Evolutionary conservation across 2,329 filamentous ascomycete species (phyloP).

Genomic region (Cercospora sp.): DNA sequence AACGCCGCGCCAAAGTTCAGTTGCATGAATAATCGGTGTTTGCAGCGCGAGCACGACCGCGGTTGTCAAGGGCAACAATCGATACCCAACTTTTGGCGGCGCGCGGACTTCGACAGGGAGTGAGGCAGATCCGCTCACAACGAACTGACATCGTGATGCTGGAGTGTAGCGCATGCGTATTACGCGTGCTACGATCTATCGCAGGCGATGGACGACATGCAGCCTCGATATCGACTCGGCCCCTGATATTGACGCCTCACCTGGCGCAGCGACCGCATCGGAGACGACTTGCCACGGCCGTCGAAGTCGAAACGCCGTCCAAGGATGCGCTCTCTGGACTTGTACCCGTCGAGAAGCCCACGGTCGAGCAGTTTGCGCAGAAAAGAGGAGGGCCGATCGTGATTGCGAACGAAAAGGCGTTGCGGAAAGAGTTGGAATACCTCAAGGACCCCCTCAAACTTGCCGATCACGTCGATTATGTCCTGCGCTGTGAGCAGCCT

Average conservation of each 20-base stretch:
- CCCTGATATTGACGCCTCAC: constrained; percentile 31
- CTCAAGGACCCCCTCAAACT: constrained; percentile 72
- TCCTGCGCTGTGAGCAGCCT: constrained; percentile 60
- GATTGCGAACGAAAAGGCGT: constrained; percentile 30
- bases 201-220: constrained; percentile 32
- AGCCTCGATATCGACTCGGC: constrained; percentile 19
- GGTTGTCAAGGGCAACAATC: constrained; percentile 17
- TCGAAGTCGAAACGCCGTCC: constrained; percentile 2
- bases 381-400: constrained; percentile 10
- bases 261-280: constrained; percentile 9
- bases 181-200: constrained; percentile 47
- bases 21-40: constrained; percentile 2
- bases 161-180: constrained; percentile 47
- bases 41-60: not conserved
- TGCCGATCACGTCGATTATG: constrained; percentile 63
- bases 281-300: constrained; percentile 17
- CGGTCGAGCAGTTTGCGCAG: not conserved
- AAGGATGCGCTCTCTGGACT: constrained; percentile 35
- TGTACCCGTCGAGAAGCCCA: constrained; percentile 26
- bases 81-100: constrained; percentile 7
- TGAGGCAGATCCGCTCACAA: not conserved
- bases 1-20: not conserved
- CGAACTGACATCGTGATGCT: constrained; percentile 40
- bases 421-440: constrained; percentile 61
- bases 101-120: not conserved